These are phyloP conservation scores for Ichthyophthirius multifiliis DNA, from an alignment of 169 alveolate genomes.

Conservation along the genomic window DNA sequence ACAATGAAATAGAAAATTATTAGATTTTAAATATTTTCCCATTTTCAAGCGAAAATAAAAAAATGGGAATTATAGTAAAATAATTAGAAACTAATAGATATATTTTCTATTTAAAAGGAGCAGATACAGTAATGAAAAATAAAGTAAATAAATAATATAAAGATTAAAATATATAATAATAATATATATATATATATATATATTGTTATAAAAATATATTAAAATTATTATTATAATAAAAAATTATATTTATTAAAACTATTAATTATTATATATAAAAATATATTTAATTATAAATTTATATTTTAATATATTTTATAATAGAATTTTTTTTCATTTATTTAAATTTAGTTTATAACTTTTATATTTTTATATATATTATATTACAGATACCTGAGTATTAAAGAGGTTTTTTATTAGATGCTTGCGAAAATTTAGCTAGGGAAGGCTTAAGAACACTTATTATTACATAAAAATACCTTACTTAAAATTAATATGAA, in stretches of 20 bases:
- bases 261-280: no score
- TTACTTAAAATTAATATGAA: constrained; percentile 42
- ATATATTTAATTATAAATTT: no score
- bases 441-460: constrained; percentile 83
- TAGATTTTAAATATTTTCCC: constrained; percentile 94
- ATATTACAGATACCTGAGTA: constrained; percentile 14
- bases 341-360: no score
- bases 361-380: no score
- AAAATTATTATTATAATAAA: no score
- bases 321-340: no score
- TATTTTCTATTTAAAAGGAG: constrained; percentile 63
- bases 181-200: no score
- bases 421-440: constrained; percentile 8
- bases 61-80: constrained; percentile 97
- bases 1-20: constrained; percentile 65
- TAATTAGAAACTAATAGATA: constrained; percentile 69
- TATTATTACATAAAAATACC: constrained; percentile 57
- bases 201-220: no score
- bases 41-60: constrained; percentile 94
- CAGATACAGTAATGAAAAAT: constrained; percentile 69
- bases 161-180: background rate
- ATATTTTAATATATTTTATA: no score
- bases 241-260: no score
- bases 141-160: constrained; percentile 28
- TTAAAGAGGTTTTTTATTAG: constrained; percentile 44